Conservation (phyloP, 2,329 filamentous ascomycete genomes). For the Pyricularia pennisetigena region DNA sequence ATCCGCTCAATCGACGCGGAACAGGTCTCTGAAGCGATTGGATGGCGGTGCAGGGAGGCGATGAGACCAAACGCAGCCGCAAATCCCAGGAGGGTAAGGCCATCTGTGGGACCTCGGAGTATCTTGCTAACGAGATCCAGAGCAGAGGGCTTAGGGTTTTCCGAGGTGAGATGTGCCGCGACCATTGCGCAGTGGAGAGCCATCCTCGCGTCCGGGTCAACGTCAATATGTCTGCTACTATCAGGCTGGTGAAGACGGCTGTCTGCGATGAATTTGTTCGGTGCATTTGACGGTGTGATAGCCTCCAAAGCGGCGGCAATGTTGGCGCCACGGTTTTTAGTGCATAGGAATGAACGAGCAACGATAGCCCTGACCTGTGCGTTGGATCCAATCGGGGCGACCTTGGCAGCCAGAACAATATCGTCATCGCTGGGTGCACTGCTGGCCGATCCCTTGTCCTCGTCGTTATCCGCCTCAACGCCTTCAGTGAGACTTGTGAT, state of each 20-base stretch:
- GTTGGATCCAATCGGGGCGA: slow-evolving; percentile 69
- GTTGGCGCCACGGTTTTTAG: slow-evolving; percentile 42
- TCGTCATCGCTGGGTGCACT: slow-evolving; percentile 23
- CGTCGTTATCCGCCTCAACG: slow-evolving; percentile 11
- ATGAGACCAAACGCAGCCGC: slow-evolving; percentile 49
- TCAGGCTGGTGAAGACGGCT: slow-evolving; percentile 31
- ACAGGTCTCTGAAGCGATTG: slow-evolving; percentile 35
- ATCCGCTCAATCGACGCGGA: slow-evolving; percentile 42
- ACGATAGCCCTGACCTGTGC: slow-evolving; percentile 53
- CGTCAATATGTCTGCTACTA: slow-evolving; percentile 22
- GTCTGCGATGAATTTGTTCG: slow-evolving; percentile 20
- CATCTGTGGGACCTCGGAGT: slow-evolving; percentile 26
- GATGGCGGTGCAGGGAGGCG: slow-evolving; percentile 38
- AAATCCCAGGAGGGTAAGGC: slow-evolving; percentile 48
- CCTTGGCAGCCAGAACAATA: slow-evolving; percentile 59
- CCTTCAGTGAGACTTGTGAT: slow-evolving; percentile 48
- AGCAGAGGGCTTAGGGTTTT: slow-evolving; percentile 14
- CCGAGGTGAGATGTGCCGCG: slow-evolving; percentile 39
- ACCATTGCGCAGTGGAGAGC: slow-evolving; percentile 51
- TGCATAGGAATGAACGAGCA: slow-evolving; percentile 45
- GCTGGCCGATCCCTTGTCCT: slow-evolving; percentile 25
- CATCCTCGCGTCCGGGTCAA: slow-evolving; percentile 42
- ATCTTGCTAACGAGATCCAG: slow-evolving; percentile 40
- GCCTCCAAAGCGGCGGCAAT: slow-evolving; percentile 47
- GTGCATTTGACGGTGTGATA: slow-evolving; percentile 30